A percentile compares a stretch with the other conserved stretches of the same genome.
These are phyloP conservation scores for Mycena albidolilacea DNA, from an alignment of 768 basidiomycete species.

Conservation along the genomic window DNA sequence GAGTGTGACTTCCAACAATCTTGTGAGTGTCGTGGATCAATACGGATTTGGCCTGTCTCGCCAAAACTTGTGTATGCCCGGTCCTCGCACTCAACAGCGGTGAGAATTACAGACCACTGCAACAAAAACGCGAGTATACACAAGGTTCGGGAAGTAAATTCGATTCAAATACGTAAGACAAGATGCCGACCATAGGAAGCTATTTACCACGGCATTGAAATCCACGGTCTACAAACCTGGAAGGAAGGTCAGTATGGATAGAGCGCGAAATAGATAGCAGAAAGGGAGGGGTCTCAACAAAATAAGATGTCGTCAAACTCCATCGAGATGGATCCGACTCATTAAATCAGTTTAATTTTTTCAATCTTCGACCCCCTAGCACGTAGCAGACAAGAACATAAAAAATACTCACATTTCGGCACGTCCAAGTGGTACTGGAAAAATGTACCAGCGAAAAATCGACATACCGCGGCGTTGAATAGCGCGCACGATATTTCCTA, in stretches of 20 bases:
- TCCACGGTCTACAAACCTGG: not conserved
- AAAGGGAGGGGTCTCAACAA: conserved; percentile 2
- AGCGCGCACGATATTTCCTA: conserved; percentile 65
- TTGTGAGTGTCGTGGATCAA: too few relatives aligned
- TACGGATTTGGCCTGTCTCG: too few relatives aligned
- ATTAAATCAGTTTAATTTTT: conserved; percentile 66
- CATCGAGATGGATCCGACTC: conserved; percentile 59
- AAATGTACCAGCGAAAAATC: conserved; percentile 60
- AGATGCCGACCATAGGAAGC: too few relatives aligned
- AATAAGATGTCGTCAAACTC: conserved; percentile 26
- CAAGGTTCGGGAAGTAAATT: too few relatives aligned
- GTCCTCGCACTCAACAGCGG: too few relatives aligned
- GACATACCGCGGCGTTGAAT: conserved; percentile 60
- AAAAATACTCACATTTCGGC: not conserved
- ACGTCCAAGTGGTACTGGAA: too few relatives aligned
- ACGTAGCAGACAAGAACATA: not conserved
- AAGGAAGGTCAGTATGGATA: not conserved
- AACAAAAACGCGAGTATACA: too few relatives aligned
- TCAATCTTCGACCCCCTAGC: conserved; percentile 54
- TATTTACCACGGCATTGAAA: too few relatives aligned
- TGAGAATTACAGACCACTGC: too few relatives aligned
- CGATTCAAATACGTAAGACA: too few relatives aligned
- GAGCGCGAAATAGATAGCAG: not conserved
- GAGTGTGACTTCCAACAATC: too few relatives aligned
- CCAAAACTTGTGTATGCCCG: too few relatives aligned